These are phyloP conservation scores for Mortierella claussenii DNA, from an alignment of 192 early-diverging fungal species.

Conservation along the genomic window DNA sequence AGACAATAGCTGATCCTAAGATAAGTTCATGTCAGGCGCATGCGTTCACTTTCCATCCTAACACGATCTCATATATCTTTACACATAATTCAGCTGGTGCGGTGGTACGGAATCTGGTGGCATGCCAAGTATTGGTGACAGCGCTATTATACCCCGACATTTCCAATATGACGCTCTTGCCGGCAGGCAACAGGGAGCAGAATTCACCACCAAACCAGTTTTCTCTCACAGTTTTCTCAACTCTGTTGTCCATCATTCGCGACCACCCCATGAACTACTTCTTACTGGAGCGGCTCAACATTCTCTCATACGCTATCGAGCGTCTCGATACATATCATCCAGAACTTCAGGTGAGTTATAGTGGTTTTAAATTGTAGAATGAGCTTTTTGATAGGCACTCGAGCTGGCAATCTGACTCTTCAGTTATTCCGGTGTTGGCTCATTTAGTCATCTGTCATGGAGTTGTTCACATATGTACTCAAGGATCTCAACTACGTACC, in stretches of 20 bases:
- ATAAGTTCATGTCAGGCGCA: too few species aligned
- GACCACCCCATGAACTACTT: conserved; percentile 70
- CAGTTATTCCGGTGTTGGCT: too few species aligned
- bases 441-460: conserved; percentile 57
- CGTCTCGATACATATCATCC: conserved; percentile 58
- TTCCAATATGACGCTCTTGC: conserved; percentile 32
- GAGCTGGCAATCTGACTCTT: too few species aligned
- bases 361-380: too few species aligned
- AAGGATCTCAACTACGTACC: conserved; percentile 71
- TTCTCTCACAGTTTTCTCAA: conserved; percentile 40
- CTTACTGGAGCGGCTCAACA: conserved; percentile 58
- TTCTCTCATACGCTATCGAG: conserved; percentile 64
- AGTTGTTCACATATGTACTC: conserved; percentile 65
- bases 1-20: too few species aligned
- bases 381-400: too few species aligned
- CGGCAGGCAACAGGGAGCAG: conserved; percentile 20
- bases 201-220: conserved; percentile 42
- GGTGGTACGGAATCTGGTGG: conserved; percentile 59
- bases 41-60: too few species aligned
- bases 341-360: conserved; percentile 54
- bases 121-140: conserved; percentile 59
- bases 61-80: too few species aligned
- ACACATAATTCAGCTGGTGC: conserved; percentile 33
- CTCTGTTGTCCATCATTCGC: conserved; percentile 54
- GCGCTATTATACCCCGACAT: conserved; percentile 56